Conservation (phyloP, 805 yeast species). For the Kuraishia cidri region DNA sequence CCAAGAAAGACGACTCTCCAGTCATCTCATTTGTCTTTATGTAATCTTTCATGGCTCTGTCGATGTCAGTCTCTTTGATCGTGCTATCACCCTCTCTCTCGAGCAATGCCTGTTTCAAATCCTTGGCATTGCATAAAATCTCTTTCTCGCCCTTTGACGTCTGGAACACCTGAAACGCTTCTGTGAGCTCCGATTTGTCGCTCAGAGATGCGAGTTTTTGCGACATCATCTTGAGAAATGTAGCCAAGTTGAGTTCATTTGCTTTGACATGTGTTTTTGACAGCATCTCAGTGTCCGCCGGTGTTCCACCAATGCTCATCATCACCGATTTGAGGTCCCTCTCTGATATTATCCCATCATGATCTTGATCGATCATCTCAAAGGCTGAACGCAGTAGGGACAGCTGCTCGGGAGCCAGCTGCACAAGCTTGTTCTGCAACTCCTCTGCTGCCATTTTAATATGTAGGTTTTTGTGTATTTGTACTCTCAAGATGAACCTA, state of each 20-base stretch:
- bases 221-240: slow-evolving; percentile 57
- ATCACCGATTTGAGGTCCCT: slow-evolving; percentile 48
- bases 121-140: slow-evolving; percentile 35
- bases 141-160: slow-evolving; percentile 17
- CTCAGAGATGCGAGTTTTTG: slow-evolving; percentile 41
- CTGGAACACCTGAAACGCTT: slow-evolving; percentile 52
- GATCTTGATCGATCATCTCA: slow-evolving; percentile 72
- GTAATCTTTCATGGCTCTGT: slow-evolving; percentile 44
- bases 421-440: not conserved
- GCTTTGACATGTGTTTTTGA: slow-evolving; percentile 14
- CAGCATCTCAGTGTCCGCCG: slow-evolving; percentile 44
- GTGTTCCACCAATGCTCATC: slow-evolving; percentile 39
- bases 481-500: not conserved
- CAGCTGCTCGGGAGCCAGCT: slow-evolving; percentile 35
- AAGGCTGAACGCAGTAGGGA: slow-evolving; percentile 66
- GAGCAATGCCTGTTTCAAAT: slow-evolving; percentile 38
- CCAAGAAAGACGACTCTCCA: slow-evolving; percentile 51
- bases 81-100: slow-evolving; percentile 16
- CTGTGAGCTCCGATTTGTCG: slow-evolving; percentile 39
- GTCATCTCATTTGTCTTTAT: slow-evolving; percentile 42
- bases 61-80: slow-evolving; percentile 31
- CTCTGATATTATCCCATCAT: slow-evolving; percentile 54
- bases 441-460: not conserved
- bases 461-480: too few relatives aligned
- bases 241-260: slow-evolving; percentile 47